These are phyloP conservation scores for Fagopyrum tataricum DNA, from an alignment of 148 eudicot genomes.

Conservation along the genomic window DNA sequence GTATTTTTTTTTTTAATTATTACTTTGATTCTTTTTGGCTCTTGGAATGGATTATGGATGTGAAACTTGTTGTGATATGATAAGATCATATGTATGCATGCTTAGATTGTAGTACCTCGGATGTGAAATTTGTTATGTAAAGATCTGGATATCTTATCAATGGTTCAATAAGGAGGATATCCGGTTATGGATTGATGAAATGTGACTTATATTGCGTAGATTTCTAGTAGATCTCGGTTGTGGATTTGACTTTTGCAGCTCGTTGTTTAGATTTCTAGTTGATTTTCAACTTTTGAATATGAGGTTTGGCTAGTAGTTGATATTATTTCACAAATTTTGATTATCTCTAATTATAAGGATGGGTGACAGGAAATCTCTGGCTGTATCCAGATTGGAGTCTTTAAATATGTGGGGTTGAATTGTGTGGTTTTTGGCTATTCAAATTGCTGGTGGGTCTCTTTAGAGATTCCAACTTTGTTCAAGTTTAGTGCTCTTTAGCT, in stretches of 20 bases:
- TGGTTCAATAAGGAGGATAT: not conserved
- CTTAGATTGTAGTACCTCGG: not conserved
- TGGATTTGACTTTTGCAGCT: not conserved
- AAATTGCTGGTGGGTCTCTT: not conserved
- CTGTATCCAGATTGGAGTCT: not conserved
- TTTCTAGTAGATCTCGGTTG: not conserved
- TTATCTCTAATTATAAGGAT: too few relatives aligned
- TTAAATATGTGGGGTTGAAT: not conserved
- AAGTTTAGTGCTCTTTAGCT: not conserved
- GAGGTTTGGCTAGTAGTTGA: too few relatives aligned
- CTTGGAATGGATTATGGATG: constrained; percentile 6
- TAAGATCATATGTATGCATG: not conserved
- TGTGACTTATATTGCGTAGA: not conserved
- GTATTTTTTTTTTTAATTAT: not conserved
- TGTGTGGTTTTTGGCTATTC: constrained; percentile 3
- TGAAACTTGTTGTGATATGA: not conserved
- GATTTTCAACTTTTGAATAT: too few relatives aligned
- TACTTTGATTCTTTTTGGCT: constrained; percentile 9
- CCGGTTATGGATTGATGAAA: not conserved
- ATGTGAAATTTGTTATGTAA: constrained; percentile 3
- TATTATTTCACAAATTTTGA: too few relatives aligned
- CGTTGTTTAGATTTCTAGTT: not conserved
- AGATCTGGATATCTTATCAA: constrained; percentile 9
- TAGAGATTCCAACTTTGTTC: constrained; percentile 1
- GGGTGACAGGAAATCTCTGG: not conserved